Percentiles rank a stretch among this genome's conserved stretches.
Conservation (phyloP, 768 basidiomycete species). For the Rhodotorula paludigena region DNA sequence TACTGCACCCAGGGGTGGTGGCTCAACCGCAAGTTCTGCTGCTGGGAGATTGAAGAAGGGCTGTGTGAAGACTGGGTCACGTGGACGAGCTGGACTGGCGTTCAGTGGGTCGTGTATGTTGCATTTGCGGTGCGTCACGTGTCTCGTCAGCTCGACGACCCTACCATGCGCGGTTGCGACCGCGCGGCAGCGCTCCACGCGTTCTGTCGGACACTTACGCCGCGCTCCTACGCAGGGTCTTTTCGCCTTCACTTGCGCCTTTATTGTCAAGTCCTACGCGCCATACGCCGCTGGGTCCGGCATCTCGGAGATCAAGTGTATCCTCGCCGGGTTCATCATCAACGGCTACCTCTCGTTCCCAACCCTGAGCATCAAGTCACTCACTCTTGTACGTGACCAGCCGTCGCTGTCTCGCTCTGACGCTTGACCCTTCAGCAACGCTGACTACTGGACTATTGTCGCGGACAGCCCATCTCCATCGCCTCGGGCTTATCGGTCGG, state of each 20-base stretch:
- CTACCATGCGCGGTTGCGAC: too few relatives aligned
- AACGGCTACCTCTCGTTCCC: conserved; percentile 84
- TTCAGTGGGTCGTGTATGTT: conserved; percentile 80
- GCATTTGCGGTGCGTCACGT: conserved; percentile 77
- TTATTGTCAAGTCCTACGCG: conserved; percentile 79
- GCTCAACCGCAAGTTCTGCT: conserved; percentile 96
- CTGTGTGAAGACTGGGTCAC: conserved; percentile 86
- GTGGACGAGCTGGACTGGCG: conserved; percentile 66
- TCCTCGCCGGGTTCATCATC: conserved; percentile 94
- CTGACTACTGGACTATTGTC: background rate
- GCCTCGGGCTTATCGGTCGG: conserved; percentile 95
- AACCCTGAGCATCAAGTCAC: conserved; percentile 87
- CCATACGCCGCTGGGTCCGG: conserved; percentile 96
- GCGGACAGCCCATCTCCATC: conserved; percentile 90
- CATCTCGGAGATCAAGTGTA: conserved; percentile 98
- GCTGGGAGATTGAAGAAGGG: conserved; percentile 89
- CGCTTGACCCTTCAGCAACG: background rate
- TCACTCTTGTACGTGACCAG: conserved; percentile 67
- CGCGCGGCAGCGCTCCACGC: too few relatives aligned
- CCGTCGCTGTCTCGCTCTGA: background rate
- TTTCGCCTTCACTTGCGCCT: conserved; percentile 81
- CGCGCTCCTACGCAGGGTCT: conserved; percentile 53
- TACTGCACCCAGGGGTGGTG: conserved; percentile 93
- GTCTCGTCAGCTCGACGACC: too few relatives aligned
- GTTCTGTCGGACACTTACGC: background rate